A percentile compares a stretch with the other conserved stretches of the same genome.
Evolutionary conservation across 805 yeast species (phyloP).

Genomic region (Teunomyces atbi): DNA sequence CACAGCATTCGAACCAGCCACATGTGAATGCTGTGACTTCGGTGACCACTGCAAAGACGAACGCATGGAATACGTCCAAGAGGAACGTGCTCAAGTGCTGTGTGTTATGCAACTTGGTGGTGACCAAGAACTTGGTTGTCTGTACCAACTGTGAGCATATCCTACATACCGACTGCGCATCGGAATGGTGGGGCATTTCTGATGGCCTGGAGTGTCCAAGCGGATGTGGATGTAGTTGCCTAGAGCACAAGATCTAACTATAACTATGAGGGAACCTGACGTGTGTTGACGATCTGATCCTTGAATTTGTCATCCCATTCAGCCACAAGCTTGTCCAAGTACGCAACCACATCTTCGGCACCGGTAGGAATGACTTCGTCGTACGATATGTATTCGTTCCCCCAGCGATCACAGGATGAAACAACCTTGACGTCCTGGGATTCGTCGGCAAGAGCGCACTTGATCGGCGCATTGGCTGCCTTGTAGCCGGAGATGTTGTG

Average conservation of each 20-base stretch:
- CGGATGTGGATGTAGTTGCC: conserved; percentile 83
- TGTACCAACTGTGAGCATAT: conserved; percentile 80
- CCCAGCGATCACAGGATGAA: conserved; percentile 65
- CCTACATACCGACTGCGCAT: conserved; percentile 75
- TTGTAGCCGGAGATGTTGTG: conserved; percentile 85
- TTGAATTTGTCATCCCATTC: conserved; percentile 78
- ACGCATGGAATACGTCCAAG: conserved; percentile 32
- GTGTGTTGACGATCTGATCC: conserved; percentile 65
- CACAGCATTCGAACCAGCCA: conserved; percentile 17
- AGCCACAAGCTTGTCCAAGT: conserved; percentile 51
- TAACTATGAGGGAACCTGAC: conserved; percentile 11
- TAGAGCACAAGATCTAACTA: conserved; percentile 19
- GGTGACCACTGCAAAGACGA: conserved; percentile 19
- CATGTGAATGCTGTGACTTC: conserved; percentile 25
- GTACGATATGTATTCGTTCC: conserved; percentile 59
- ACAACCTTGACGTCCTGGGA: conserved; percentile 59
- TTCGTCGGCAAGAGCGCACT: conserved; percentile 50
- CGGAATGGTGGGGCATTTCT: conserved; percentile 67
- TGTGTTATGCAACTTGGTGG: conserved; percentile 61
- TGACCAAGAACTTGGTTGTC: conserved; percentile 57
- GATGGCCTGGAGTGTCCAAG: conserved; percentile 60
- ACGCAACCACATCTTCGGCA: conserved; percentile 60
- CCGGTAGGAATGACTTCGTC: conserved; percentile 63
- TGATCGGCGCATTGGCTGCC: conserved; percentile 84
- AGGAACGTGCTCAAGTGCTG: conserved; percentile 46